Percentiles rank a stretch among this genome's conserved stretches.
These are phyloP conservation scores for Glomus cerebriforme DNA, from an alignment of 192 early-diverging fungal genomes.

Conservation along the genomic window DNA sequence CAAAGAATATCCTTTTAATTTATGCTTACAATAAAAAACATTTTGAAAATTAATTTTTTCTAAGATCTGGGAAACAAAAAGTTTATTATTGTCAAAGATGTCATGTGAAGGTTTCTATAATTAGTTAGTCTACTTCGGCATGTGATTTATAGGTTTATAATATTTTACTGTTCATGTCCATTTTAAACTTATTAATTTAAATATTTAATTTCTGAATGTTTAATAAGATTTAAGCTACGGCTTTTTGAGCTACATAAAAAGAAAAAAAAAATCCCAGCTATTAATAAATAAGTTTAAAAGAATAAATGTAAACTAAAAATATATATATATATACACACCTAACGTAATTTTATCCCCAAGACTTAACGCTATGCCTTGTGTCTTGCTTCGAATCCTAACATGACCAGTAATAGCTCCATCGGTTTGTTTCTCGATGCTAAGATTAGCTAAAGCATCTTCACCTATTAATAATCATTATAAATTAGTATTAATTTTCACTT, in stretches of 20 bases:
- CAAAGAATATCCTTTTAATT: background rate
- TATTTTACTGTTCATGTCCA: no score
- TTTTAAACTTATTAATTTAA: no score
- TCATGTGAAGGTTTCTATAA: no score
- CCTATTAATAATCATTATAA: conserved; percentile 28
- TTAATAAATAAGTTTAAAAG: background rate
- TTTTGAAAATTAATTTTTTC: background rate
- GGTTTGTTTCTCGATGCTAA: conserved; percentile 85
- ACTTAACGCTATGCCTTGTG: conserved; percentile 96
- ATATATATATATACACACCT: conserved; percentile 30
- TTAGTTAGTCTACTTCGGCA: no score
- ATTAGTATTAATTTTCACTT: background rate
- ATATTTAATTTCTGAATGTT: no score
- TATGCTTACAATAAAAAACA: background rate
- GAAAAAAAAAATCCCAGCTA: background rate
- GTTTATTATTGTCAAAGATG: no score
- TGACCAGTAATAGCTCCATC: conserved; percentile 87
- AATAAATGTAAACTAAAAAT: background rate
- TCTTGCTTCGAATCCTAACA: conserved; percentile 97
- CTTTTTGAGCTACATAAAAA: background rate
- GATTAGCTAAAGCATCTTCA: conserved; percentile 97
- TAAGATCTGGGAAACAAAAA: no score
- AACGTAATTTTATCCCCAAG: conserved; percentile 84
- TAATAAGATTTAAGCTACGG: background rate
- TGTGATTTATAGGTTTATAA: no score